Percentiles rank a stretch among this genome's conserved stretches.
These are phyloP conservation scores for Kandelia obovata DNA, from an alignment of 345 rosid species.

Conservation along the genomic window DNA sequence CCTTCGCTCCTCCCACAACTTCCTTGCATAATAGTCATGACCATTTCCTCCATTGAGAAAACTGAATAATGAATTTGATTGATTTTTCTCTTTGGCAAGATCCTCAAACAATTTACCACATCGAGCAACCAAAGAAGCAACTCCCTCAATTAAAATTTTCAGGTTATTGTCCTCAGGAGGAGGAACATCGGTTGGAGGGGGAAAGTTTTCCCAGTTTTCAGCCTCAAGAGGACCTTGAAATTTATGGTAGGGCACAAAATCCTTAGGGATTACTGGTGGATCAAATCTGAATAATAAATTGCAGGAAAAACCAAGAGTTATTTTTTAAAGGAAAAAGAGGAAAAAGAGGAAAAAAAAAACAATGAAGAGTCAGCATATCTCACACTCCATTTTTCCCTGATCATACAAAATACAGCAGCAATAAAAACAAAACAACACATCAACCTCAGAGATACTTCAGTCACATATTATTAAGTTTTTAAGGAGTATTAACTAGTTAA, in stretches of 20 bases:
- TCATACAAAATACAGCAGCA: neutral
- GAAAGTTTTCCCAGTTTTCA: constrained; percentile 37
- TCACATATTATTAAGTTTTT: neutral
- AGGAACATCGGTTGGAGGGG: constrained; percentile 67
- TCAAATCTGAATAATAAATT: constrained; percentile 55
- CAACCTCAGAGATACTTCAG: neutral
- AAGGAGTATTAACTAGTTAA: neutral
- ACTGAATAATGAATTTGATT: constrained; percentile 74
- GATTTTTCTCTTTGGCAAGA: constrained; percentile 90
- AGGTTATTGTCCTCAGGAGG: constrained; percentile 72
- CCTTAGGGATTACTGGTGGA: constrained; percentile 75
- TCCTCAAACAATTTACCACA: constrained; percentile 94
- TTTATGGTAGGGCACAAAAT: constrained; percentile 72
- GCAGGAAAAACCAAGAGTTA: neutral
- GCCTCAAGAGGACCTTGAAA: constrained; percentile 59
- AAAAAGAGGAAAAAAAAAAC: too few species aligned
- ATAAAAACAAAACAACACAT: neutral
- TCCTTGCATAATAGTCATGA: constrained; percentile 72
- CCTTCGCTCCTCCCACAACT: constrained; percentile 85
- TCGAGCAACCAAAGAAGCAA: constrained; percentile 88
- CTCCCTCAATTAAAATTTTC: constrained; percentile 80
- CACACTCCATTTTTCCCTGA: neutral
- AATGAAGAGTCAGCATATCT: neutral
- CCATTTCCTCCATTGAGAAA: constrained; percentile 88
- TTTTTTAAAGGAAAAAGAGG: neutral